A percentile compares a stretch with the other conserved stretches of the same genome.
Evolutionary conservation across 805 yeast genomes (phyloP).

Genomic region (Ogataea ganodermae): DNA sequence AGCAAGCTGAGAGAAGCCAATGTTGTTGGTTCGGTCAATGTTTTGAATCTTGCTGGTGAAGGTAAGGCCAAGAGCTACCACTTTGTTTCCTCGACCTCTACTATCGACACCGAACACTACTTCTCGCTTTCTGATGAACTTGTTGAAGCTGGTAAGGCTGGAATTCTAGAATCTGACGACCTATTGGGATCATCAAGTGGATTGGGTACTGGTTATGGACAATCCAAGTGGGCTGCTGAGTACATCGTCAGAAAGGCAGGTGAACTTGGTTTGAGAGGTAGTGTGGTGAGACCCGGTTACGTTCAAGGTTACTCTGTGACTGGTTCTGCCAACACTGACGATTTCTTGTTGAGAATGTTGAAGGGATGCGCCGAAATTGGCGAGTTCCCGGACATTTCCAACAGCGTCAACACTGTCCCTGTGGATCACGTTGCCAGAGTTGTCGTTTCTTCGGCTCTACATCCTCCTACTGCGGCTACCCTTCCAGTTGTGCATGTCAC

Average conservation of each 20-base stretch:
- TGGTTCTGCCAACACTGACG: conserved; percentile 95
- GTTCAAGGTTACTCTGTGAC: conserved; percentile 82
- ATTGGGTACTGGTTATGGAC: conserved; percentile 93
- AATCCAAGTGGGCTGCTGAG: conserved; percentile 97
- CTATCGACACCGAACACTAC: conserved; percentile 82
- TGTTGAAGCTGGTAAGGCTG: conserved; percentile 62
- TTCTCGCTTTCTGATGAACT: conserved; percentile 74
- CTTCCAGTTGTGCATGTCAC: conserved; percentile 89
- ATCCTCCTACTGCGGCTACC: conserved; percentile 58
- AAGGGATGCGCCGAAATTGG: conserved; percentile 94
- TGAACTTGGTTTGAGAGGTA: conserved; percentile 79
- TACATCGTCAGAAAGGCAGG: conserved; percentile 87
- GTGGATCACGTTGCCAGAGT: conserved; percentile 97
- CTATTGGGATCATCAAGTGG: conserved; percentile 80
- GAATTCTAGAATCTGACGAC: conserved; percentile 82
- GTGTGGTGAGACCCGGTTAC: conserved; percentile 94
- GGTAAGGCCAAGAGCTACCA: conserved; percentile 86
- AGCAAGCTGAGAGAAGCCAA: conserved; percentile 88
- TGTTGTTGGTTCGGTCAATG: conserved; percentile 84
- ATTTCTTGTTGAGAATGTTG: conserved; percentile 89
- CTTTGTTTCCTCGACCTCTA: conserved; percentile 95
- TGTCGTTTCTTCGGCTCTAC: conserved; percentile 77
- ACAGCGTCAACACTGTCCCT: conserved; percentile 94
- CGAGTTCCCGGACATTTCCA: conserved; percentile 77
- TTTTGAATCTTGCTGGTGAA: conserved; percentile 69